Evolutionary conservation across 148 eudicot species (phyloP).

Genomic region (Polygonum aviculare): DNA sequence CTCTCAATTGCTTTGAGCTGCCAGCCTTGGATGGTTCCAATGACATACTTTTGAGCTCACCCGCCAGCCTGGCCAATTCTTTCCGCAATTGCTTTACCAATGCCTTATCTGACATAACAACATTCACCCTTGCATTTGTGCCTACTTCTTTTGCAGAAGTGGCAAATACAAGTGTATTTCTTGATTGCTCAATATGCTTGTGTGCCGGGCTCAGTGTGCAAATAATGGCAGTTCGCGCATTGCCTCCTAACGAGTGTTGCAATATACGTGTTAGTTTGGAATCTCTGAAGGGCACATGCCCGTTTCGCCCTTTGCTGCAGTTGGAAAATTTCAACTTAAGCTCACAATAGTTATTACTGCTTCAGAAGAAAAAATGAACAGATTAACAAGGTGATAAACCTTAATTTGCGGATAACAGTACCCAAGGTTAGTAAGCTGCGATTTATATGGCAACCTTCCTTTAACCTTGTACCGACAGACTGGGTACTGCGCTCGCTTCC

Average conservation of each 20-base stretch:
- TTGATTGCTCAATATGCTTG: slow-evolving; percentile 77
- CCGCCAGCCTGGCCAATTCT: slow-evolving; percentile 68
- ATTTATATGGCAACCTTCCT: slow-evolving; percentile 93
- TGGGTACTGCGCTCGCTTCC: slow-evolving; percentile 99
- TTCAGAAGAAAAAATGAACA: not conserved
- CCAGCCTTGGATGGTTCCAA: slow-evolving; percentile 26
- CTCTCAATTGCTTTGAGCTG: slow-evolving; percentile 37
- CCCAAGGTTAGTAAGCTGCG: slow-evolving; percentile 85
- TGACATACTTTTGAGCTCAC: slow-evolving; percentile 44
- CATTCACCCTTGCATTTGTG: slow-evolving; percentile 87
- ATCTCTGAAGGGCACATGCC: slow-evolving; percentile 86
- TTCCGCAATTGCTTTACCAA: slow-evolving; percentile 71
- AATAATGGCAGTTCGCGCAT: slow-evolving; percentile 92
- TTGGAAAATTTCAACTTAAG: not conserved
- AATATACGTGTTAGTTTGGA: slow-evolving; percentile 91
- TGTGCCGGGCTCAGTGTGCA: slow-evolving; percentile 91
- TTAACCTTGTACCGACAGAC: slow-evolving; percentile 68
- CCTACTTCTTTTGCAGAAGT: slow-evolving; percentile 93
- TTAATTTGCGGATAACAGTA: slow-evolving; percentile 78
- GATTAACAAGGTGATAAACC: slow-evolving; percentile 29
- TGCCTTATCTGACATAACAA: slow-evolving; percentile 96
- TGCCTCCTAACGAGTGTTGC: slow-evolving; percentile 92
- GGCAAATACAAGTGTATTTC: slow-evolving; percentile 79
- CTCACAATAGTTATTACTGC: not conserved
- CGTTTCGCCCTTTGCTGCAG: slow-evolving; percentile 78